Conservation (phyloP, 306 rosid genomes). For the Malus fusca region DNA sequence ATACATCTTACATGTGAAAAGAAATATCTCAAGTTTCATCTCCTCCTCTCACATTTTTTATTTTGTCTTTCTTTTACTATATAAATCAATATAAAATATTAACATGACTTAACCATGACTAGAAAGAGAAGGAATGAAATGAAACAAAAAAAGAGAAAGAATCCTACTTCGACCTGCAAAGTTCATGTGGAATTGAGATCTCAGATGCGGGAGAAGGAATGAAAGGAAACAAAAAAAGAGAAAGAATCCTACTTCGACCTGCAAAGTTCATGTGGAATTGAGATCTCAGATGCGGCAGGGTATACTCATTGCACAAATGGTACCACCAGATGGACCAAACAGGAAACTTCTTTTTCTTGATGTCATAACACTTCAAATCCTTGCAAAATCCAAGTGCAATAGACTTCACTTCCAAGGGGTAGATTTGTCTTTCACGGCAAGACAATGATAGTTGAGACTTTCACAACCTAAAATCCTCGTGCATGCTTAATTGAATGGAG, state of each 20-base stretch:
- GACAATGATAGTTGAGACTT: conserved; percentile 19
- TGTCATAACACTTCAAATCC: conserved; percentile 2
- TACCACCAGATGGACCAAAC: background rate
- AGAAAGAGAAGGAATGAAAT: too few relatives aligned
- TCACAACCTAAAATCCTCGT: conserved; percentile 12
- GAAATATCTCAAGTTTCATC: too few relatives aligned
- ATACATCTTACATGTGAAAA: too few relatives aligned
- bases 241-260: background rate
- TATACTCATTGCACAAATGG: background rate
- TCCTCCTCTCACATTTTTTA: too few relatives aligned
- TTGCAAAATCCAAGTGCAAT: conserved; percentile 5
- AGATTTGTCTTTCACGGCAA: conserved; percentile 17
- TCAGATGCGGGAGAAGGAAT: background rate
- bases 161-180: background rate
- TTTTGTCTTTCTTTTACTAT: too few relatives aligned
- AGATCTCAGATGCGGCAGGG: background rate
- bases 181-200: conserved; percentile 5
- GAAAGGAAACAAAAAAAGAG: too few relatives aligned
- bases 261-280: conserved; percentile 6
- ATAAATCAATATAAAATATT: too few relatives aligned
- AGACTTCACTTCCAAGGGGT: conserved; percentile 1
- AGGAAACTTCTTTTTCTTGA: background rate
- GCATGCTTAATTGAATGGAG: background rate
- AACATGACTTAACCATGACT: rapidly evolving
- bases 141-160: too few relatives aligned